Base-by-base conservation (phyloP, 176 grass and related monocot genomes). In the Sorghum bicolor region DNA sequence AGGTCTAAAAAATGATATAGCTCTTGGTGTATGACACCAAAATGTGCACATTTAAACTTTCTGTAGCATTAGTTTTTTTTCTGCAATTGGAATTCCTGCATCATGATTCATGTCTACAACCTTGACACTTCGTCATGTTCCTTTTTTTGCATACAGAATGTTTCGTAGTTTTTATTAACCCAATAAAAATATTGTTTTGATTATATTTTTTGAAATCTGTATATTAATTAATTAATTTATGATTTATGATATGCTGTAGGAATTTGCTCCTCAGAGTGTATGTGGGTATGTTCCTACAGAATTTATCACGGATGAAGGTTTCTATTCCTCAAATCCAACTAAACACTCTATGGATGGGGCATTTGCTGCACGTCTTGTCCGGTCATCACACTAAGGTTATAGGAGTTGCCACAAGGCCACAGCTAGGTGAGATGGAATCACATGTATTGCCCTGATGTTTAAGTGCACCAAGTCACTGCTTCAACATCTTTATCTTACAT, bases 331-430 rank as follows among this genome's bases (percentile, higher is more conserved):
- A 80, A 91, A 84, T 88, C 92, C 92, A 83, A 91, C 89, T 64
- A 94, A 92, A 29, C 95, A 94, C 86, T 75, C 86, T 64, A 92
- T 97, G 50, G 95, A 97, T 71, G 92, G 95, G 66, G 88, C 95
- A 88, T 97, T 97, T 88, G 92, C 92, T 78, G 90, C 95, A 74
- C 92, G 92, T 41, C 86, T 97, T 75, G 66, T 94, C 29, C 84
- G 84, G 32, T 91, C 88, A 60, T 53, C 45, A 11, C 28, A 76
- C 64, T 92, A 84, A 82, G 62, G 26, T 61, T 75, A 38, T 92
- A 84, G 77, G 72, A 38, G 47, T 75, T 75, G 19, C 33, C 45
- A 80, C 45, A 67, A 36, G 63, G 19, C 30, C 45, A 52, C 43
- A 66, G 30, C 64, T 75, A 76, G 75, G 84, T 91, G 68, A 90